Evolutionary conservation across 2,329 filamentous ascomycete species (phyloP), one percentile per base, ranked within the genome.

Genomic region (Emergomyces pasteurianus): DNA sequence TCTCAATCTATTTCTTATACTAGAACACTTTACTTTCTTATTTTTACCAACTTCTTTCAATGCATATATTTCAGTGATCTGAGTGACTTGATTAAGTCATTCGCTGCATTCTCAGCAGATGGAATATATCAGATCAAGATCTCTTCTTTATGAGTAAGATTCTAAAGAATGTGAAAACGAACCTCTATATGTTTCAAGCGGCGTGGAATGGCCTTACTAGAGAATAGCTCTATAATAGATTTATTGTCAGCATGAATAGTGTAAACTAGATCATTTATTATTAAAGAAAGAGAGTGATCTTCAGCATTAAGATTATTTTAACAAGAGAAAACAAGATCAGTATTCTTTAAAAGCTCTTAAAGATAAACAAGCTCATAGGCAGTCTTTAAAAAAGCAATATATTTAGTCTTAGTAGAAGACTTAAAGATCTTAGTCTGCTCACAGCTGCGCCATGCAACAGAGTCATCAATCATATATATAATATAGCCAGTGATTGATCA

Each of bases 1-100:
- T n/a, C n/a, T n/a, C n/a, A n/a, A n/a, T n/a, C n/a, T n/a, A n/a
- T n/a, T n/a, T n/a, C n/a, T n/a, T n/a, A n/a, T n/a, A n/a, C n/a
- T n/a, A n/a, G n/a, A n/a, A n/a, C n/a, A n/a, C n/a, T n/a, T n/a
- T n/a, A n/a, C n/a, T n/a, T n/a, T n/a, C n/a, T n/a, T n/a, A n/a
- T n/a, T n/a, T n/a, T n/a, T n/a, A n/a, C n/a, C n/a, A n/a, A n/a
- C n/a, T n/a, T n/a, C n/a, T n/a, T n/a, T n/a, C n/a, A n/a, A n/a
- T n/a, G n/a, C n/a, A n/a, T 99, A 42, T 42, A 42, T 42, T 42
- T 42, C 12, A 42, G 18, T 14, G 40, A 2, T 42, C 40, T 5
- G 5, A 42, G 40, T n/a, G n/a, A 16, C 40, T 42, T 42, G 6
- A 18, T 42, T 2, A 42, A n/a, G n/a, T 36, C 34, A 36, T 36